Base-by-base conservation (phyloP, 345 rosid genomes). In the Acer negundo region DNA sequence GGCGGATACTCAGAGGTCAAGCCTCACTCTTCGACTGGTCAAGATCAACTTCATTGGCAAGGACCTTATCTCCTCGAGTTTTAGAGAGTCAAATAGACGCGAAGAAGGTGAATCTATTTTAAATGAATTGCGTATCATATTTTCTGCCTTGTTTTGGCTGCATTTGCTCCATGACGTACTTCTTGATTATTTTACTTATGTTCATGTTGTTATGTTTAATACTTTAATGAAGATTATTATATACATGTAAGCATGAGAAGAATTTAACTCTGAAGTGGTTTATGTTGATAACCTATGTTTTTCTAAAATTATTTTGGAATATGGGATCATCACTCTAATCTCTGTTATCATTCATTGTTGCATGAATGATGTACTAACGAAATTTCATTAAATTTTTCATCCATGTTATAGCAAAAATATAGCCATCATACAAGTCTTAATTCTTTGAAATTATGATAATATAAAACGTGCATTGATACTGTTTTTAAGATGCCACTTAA, bases 71-170 rank as follows among this genome's bases (percentile, higher is more conserved):
- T 80, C 99, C 99, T 79, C 91, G 98, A 68, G 97, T 96, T 84
- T 76, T 96, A 85, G 99, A 96, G 87, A 93, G 95, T 82, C 97
- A 96, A 87, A 89, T 94, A 51, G 99, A 96, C 87, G 95, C 98
- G 79, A 96, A 92, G 87, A 96, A 94, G 98, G 98, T 96, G 75
- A 58, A 13, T 74, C 23, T 65, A 44, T 73, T 19, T 63, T 69
- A 44, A 59, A 64, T 72, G 40, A 72, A 75, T 66, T 26, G 17
- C 28, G 7, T 65, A 23, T 24, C 73, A 67, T 72, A 46, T 40
- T 46, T 26, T 19, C 26, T 64, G 12, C 42, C 49, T 62, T 26
- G 62, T 58, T 19, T 67, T 59, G 24, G 40, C 68, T 68, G 78
- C 56, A 46, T 73, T 23, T 67, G 55, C 59, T 74, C 58, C 46